Evolutionary conservation across 768 basidiomycete genomes (phyloP).

Genomic region (Kondoa malvinella): DNA sequence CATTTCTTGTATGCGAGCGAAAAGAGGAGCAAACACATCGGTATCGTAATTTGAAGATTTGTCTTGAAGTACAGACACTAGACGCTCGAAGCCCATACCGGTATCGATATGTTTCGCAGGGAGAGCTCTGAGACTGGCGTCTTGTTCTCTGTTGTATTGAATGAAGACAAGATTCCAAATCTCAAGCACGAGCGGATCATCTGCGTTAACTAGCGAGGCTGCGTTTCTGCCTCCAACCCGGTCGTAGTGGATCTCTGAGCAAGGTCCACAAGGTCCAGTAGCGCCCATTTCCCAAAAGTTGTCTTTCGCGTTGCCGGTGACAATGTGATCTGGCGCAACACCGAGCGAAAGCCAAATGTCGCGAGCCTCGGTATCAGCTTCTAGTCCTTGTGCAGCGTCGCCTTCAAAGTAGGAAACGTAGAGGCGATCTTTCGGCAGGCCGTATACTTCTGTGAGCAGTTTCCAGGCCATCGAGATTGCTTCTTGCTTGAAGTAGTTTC

Average conservation of each 20-base stretch:
- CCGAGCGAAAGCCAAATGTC: constrained; percentile 78
- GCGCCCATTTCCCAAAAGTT: constrained; percentile 99
- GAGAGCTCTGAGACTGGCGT: constrained; percentile 58
- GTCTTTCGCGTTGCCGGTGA: constrained; percentile 88
- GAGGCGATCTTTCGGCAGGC: constrained; percentile 69
- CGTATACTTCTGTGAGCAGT: constrained; percentile 72
- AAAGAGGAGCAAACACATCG: constrained; percentile 81
- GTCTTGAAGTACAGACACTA: constrained; percentile 85
- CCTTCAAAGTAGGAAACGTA: constrained; percentile 98
- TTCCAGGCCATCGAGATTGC: constrained; percentile 89
- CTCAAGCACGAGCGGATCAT: constrained; percentile 91
- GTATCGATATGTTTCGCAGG: constrained; percentile 95
- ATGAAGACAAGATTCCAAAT: constrained; percentile 99
- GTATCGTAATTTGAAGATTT: constrained; percentile 94
- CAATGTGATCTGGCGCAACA: constrained; percentile 69
- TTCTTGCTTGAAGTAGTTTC: constrained; percentile 99
- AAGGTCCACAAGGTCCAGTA: constrained; percentile 94
- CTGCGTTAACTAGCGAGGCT: constrained; percentile 76
- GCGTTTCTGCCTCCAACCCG: constrained; percentile 96
- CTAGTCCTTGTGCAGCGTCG: constrained; percentile 63
- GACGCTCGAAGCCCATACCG: constrained; percentile 96
- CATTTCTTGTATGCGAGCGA: constrained; percentile 65
- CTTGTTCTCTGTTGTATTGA: constrained; percentile 88
- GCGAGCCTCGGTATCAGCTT: constrained; percentile 74
- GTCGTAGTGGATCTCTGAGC: constrained; percentile 94